Conservation (phyloP, 129 eudicot genomes). For the Lonicera japonica region DNA sequence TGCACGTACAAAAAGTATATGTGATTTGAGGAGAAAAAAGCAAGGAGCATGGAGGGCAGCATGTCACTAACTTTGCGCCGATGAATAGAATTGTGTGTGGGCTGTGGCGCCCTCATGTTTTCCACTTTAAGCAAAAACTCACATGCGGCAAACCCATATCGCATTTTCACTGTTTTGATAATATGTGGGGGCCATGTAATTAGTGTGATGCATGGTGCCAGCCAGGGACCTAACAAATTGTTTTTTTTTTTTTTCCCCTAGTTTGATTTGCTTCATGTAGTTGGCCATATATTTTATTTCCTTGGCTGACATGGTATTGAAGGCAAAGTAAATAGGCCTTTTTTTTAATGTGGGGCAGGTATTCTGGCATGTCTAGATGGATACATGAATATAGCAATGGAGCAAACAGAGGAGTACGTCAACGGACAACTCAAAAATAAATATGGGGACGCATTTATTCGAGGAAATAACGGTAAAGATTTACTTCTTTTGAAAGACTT, state of each 20-base stretch:
- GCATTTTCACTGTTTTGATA: too few relatives aligned
- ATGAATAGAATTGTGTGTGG: too few relatives aligned
- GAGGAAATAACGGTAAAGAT: slow-evolving; percentile 84
- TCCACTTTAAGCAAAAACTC: too few relatives aligned
- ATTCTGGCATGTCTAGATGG: slow-evolving; percentile 94
- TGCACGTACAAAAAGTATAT: too few relatives aligned
- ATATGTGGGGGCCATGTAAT: too few relatives aligned
- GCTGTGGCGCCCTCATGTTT: too few relatives aligned
- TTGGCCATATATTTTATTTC: neutral
- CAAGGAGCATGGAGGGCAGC: too few relatives aligned
- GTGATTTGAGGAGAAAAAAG: too few relatives aligned
- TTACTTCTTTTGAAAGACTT: neutral
- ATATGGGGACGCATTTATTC: slow-evolving; percentile 93
- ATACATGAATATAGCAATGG: slow-evolving; percentile 99
- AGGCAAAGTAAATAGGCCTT: neutral
- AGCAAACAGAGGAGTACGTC: slow-evolving; percentile 96
- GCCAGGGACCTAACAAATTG: too few relatives aligned
- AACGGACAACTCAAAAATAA: slow-evolving; percentile 95
- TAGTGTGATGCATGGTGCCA: too few relatives aligned
- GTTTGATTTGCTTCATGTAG: neutral
- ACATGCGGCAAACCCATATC: too few relatives aligned
- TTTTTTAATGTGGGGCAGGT: slow-evolving; percentile 37
- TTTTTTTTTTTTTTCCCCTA: neutral
- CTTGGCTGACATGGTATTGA: neutral
- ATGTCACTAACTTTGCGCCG: too few relatives aligned